These are phyloP conservation scores for Anacardium occidentale DNA, from an alignment of 345 rosid genomes.

Conservation along the genomic window DNA sequence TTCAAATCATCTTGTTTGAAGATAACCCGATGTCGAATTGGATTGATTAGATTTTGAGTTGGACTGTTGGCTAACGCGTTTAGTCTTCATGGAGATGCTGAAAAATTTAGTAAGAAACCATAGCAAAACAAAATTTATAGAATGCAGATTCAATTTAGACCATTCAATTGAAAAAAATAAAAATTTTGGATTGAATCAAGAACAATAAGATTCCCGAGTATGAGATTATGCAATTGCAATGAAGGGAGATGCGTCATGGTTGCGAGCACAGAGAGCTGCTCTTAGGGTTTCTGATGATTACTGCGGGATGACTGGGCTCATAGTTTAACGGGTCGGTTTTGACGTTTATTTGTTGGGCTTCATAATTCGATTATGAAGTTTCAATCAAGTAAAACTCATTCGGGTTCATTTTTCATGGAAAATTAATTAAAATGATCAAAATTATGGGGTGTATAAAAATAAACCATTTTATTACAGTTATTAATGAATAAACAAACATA, in stretches of 20 bases:
- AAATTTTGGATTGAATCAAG: neutral
- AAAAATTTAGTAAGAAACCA: conserved; percentile 21
- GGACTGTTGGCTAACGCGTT: conserved; percentile 17
- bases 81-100: conserved; percentile 35
- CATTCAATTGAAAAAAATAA: neutral
- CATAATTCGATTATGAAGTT: neutral
- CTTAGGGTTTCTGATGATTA: neutral
- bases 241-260: neutral
- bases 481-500: no score
- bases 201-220: no score
- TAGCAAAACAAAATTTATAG: conserved; percentile 12
- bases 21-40: conserved; percentile 10
- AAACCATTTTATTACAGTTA: no score
- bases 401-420: neutral
- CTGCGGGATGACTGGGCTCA: no score
- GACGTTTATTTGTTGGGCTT: neutral
- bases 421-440: no score
- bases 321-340: neutral
- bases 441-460: no score
- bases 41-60: conserved; percentile 16
- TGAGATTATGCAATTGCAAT: neutral
- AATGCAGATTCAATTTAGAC: conserved; percentile 1
- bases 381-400: neutral
- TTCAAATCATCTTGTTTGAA: conserved; percentile 5
- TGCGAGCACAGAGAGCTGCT: neutral